Percentiles rank a stretch among this genome's conserved stretches.
phyloP scores from a whole-genome alignment of 2,329 filamentous ascomycete genomes.

The Claviceps lovelessii region DNA sequence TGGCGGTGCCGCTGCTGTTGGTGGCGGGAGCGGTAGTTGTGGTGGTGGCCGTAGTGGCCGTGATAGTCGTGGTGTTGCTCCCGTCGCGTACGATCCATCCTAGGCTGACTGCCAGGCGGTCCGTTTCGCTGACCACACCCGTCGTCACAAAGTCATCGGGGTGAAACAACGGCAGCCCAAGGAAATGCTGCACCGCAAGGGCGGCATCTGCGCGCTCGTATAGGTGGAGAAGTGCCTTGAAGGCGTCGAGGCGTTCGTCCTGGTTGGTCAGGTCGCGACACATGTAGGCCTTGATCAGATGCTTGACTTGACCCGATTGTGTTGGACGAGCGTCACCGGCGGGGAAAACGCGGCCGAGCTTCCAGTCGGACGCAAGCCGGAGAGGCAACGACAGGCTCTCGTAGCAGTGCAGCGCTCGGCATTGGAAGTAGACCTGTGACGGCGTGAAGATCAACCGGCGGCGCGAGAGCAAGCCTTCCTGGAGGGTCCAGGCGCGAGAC shows the following conservation, averaged over 20 bases:
- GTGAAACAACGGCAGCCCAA: constrained; percentile 23
- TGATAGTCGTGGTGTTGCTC: neutral
- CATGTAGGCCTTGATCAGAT: constrained; percentile 19
- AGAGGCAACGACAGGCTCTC: constrained; percentile 22
- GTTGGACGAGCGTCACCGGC: constrained; percentile 7
- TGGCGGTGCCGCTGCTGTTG: neutral
- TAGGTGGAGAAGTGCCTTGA: constrained; percentile 17
- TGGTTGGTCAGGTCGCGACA: constrained; percentile 13
- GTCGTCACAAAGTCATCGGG: constrained; percentile 16
- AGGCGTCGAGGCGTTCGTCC: constrained; percentile 21
- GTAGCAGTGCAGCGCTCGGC: constrained; percentile 22
- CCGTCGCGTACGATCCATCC: constrained; percentile 19
- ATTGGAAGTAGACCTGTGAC: constrained; percentile 25
- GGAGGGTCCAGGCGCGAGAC: constrained; percentile 22
- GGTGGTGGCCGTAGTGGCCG: too few relatives aligned
- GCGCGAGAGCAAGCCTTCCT: constrained; percentile 22
- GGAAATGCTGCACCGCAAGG: constrained; percentile 15
- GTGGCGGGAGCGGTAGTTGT: constrained; percentile 1
- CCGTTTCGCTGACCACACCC: constrained; percentile 17
- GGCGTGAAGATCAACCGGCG: constrained; percentile 23
- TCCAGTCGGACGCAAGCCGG: constrained; percentile 16
- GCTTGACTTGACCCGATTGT: constrained; percentile 13
- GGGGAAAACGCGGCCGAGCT: constrained; percentile 21
- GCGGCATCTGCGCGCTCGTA: constrained; percentile 15
- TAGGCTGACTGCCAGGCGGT: constrained; percentile 20